Evolutionary conservation across 331 rosid species (phyloP).

Genomic region (Quercus tomentella): DNA sequence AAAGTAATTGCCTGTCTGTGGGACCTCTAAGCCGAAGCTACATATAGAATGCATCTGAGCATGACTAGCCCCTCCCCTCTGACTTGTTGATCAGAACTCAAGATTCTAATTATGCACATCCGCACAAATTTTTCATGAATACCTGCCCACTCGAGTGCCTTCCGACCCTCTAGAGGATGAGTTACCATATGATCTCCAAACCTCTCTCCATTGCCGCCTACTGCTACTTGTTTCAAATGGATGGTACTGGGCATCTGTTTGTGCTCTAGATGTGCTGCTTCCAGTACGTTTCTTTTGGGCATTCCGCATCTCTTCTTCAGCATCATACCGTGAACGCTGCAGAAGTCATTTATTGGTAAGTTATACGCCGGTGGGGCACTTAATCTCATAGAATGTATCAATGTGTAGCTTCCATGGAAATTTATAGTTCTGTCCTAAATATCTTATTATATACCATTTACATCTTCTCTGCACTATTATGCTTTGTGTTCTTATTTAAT

Average conservation of each 20-base stretch:
- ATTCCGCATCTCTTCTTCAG: conserved; percentile 86
- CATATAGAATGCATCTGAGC: conserved; percentile 9
- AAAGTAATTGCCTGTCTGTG: background rate
- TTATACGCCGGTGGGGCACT: no score
- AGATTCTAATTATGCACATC: conserved; percentile 8
- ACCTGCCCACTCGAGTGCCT: conserved; percentile 48
- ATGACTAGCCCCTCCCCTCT: conserved; percentile 17
- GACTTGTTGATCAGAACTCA: conserved; percentile 11
- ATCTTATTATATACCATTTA: background rate
- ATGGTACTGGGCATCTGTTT: conserved; percentile 46
- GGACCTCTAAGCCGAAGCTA: background rate
- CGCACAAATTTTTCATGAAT: conserved; percentile 27
- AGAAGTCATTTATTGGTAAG: background rate
- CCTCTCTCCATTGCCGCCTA: conserved; percentile 74
- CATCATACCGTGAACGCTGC: conserved; percentile 82
- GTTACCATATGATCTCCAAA: conserved; percentile 52
- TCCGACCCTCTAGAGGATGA: conserved; percentile 52
- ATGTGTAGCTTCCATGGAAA: background rate
- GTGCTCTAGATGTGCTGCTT: conserved; percentile 52
- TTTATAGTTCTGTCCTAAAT: background rate
- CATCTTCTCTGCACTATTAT: background rate
- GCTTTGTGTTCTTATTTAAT: background rate
- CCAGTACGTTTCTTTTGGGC: conserved; percentile 67
- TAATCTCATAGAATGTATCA: background rate
- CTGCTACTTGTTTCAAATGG: conserved; percentile 59